Evolutionary conservation across 108 stramenopile genomes (phyloP).

Genomic region (Nitzschia sp.): DNA sequence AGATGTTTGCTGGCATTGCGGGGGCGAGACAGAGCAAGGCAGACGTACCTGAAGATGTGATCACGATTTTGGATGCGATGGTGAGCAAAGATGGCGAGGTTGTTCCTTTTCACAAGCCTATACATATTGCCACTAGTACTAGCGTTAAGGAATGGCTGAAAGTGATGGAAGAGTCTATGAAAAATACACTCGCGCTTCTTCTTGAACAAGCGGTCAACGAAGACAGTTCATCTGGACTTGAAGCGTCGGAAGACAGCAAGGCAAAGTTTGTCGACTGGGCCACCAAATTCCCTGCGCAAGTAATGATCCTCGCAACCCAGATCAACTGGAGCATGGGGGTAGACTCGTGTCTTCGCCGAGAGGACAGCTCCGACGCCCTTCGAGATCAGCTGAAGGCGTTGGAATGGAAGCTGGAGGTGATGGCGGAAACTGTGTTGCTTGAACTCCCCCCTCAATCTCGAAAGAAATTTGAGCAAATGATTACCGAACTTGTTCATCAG

Average conservation of each 20-base stretch:
- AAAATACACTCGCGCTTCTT: conserved; percentile 85
- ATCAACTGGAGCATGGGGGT: conserved; percentile 91
- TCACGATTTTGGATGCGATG: conserved; percentile 83
- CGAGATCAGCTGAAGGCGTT: conserved; percentile 44
- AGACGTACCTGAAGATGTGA: conserved; percentile 61
- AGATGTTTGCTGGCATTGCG: conserved; percentile 98
- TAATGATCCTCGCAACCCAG: conserved; percentile 93
- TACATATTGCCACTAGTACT: conserved; percentile 63
- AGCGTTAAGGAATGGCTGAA: conserved; percentile 94
- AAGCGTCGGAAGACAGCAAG: conserved; percentile 41
- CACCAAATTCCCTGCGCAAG: conserved; percentile 90
- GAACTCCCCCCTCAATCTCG: conserved; percentile 85
- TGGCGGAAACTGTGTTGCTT: conserved; percentile 90
- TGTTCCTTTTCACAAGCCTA: conserved; percentile 73
- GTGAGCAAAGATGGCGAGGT: conserved; percentile 96
- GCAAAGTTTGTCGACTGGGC: conserved; percentile 84
- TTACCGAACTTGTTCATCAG: conserved; percentile 98
- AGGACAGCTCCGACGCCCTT: conserved; percentile 46
- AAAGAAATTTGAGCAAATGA: conserved; percentile 97
- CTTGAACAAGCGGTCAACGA: conserved; percentile 79
- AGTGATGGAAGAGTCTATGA: conserved; percentile 89
- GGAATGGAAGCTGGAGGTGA: conserved; percentile 81
- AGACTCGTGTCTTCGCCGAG: conserved; percentile 70
- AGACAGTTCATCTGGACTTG: conserved; percentile 44
- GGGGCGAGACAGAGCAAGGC: conserved; percentile 41